Base-by-base conservation (phyloP, 1,284 basidiomycete genomes). In the Tylopilus orsonianus region DNA sequence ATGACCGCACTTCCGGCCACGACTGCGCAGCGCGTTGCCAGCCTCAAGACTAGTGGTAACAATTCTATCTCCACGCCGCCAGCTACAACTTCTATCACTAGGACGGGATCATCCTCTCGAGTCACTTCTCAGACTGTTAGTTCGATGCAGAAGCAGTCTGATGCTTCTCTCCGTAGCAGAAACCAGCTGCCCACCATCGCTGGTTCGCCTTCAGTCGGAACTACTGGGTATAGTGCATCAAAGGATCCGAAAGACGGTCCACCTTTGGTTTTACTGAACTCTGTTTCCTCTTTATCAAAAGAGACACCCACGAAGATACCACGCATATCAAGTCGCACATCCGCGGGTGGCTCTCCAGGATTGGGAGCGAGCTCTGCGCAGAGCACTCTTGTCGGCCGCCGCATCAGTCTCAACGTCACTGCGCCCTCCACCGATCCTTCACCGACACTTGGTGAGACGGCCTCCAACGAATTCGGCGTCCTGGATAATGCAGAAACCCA, bases 261-360 rank as follows among this genome's bases (percentile, higher is more conserved):
- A 7, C 75, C 79, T 5, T 74, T 75, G 16, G 73, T 78, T 23
- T 62, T 79, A 19, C 58, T 75, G 49, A 83, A 81, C 56, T 70
- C 78, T 7, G 58, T 73, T 4, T 71, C 75, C 20, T 70, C 73
- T n/a, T 65, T 82, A 47, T 65, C 78, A 5, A 90, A 90, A 67
- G 87, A 90, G 64, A 89, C 88, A 0, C 93, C 94, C 0, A 97
- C 94, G 19, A 95, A 94, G 73, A 97, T 97, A 58, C 94, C 94
- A 42, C 87, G 93, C 34, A 93, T 96, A 50, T 86, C 90, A 18
- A 90, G 84, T 62, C 78, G 87, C 40, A 83, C 83, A 5, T 89
- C 88, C 4, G 79, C 83, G 2, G 77, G 74, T 41, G 75, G 80
- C 39, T 85, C 87, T 9, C 85, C 85, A 4, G 78, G 81, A 20